phyloP scores from a whole-genome alignment of 495 filamentous ascomycete genomes.

The Penicillium diatomitis region DNA sequence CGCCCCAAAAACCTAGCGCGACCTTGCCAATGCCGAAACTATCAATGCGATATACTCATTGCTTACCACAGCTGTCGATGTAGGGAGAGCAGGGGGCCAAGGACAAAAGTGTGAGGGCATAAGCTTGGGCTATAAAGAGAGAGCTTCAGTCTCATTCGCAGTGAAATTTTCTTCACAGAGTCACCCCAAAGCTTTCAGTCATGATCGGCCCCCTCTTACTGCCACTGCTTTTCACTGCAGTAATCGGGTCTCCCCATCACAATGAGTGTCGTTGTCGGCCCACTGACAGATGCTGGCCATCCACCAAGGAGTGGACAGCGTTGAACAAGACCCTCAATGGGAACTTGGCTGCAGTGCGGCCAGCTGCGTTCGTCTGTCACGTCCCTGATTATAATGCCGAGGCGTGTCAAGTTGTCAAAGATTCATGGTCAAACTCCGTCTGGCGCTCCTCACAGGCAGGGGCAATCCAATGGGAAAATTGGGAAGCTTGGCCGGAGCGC shows the following conservation, averaged over 20 bases:
- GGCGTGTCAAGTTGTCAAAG: slow-evolving; percentile 16
- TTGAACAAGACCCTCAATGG: slow-evolving; percentile 31
- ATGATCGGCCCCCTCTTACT: slow-evolving; percentile 1
- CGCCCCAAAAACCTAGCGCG: too few relatives aligned
- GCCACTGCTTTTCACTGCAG: slow-evolving; percentile 1
- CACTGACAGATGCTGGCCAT: slow-evolving; percentile 30
- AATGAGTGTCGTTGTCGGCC: slow-evolving; percentile 18
- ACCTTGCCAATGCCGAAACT: too few relatives aligned
- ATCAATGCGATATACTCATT: too few relatives aligned
- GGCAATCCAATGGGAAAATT: slow-evolving; percentile 34
- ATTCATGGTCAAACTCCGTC: slow-evolving; percentile 16
- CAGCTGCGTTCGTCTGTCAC: slow-evolving; percentile 35
- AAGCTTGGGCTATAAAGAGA: background rate
- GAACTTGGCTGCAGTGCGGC: slow-evolving; percentile 29
- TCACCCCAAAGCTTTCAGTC: background rate
- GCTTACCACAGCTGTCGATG: too few relatives aligned
- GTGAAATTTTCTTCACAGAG: background rate
- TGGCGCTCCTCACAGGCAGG: slow-evolving; percentile 19
- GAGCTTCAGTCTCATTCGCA: too few relatives aligned
- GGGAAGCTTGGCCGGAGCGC: slow-evolving; percentile 47
- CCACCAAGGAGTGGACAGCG: slow-evolving; percentile 22
- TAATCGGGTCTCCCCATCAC: background rate
- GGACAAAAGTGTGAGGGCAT: background rate
- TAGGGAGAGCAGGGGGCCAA: too few relatives aligned
- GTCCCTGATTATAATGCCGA: slow-evolving; percentile 15